Percentiles rank a stretch among this genome's conserved stretches.
phyloP scores from a whole-genome alignment of 495 filamentous ascomycete species.

The Annulohypoxylon moriforme region DNA sequence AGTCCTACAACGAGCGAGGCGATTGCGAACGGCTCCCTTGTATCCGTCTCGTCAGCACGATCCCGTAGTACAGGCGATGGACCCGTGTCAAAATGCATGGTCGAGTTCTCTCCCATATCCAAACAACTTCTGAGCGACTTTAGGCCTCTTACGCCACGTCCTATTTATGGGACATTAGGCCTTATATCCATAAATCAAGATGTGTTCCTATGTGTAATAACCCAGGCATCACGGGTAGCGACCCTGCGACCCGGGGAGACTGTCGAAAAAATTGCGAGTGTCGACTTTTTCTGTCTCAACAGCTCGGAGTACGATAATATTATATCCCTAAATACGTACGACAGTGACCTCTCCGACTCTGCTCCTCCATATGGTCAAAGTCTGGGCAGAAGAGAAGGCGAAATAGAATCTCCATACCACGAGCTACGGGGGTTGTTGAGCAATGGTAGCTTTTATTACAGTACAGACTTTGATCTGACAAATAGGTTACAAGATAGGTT shows the following conservation, averaged over 20 bases:
- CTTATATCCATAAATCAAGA: constrained; percentile 86
- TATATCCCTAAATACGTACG: constrained; percentile 65
- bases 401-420: constrained; percentile 85
- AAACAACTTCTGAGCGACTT: constrained; percentile 77
- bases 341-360: constrained; percentile 56
- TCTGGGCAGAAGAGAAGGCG: constrained; percentile 70
- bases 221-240: constrained; percentile 78
- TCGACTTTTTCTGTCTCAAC: constrained; percentile 94
- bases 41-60: constrained; percentile 57
- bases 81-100: constrained; percentile 74
- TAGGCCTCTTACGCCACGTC: constrained; percentile 73
- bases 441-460: constrained; percentile 98
- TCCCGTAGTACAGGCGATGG: constrained; percentile 53
- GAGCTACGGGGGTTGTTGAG: constrained; percentile 90
- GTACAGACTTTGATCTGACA: constrained; percentile 94
- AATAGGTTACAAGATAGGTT: constrained; percentile 92
- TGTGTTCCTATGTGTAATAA: constrained; percentile 94
- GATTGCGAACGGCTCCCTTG: constrained; percentile 63
- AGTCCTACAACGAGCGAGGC: constrained; percentile 66
- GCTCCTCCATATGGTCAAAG: constrained; percentile 66
- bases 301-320: constrained; percentile 84
- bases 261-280: constrained; percentile 84
- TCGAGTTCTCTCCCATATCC: constrained; percentile 81
- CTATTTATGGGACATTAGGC: constrained; percentile 90
- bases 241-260: constrained; percentile 86